Evolutionary conservation across 257 asterid genomes (phyloP).

Genomic region (Primulina huaijiensis): DNA sequence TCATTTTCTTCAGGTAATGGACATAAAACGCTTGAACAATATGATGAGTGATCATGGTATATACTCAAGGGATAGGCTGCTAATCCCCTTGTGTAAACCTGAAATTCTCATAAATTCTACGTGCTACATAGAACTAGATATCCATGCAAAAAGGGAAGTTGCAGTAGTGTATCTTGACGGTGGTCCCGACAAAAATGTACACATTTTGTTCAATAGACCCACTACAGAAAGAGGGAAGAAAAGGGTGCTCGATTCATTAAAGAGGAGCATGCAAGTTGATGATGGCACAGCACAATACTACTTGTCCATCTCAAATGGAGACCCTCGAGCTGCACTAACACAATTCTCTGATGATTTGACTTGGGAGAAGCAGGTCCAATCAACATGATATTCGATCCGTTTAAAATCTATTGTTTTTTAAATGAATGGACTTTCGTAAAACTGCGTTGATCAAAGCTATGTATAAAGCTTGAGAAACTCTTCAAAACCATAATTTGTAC

Average conservation of each 20-base stretch:
- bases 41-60: slow-evolving; percentile 99
- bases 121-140: slow-evolving; percentile 90
- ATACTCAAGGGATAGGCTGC: slow-evolving; percentile 87
- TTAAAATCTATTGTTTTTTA: not conserved
- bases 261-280: slow-evolving; percentile 81
- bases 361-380: slow-evolving; percentile 78
- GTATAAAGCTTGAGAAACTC: too few relatives aligned
- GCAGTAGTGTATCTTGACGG: slow-evolving; percentile 92
- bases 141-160: slow-evolving; percentile 87
- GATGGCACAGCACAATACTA: slow-evolving; percentile 89
- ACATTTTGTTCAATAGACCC: slow-evolving; percentile 35
- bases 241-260: slow-evolving; percentile 70
- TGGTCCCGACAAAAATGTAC: slow-evolving; percentile 48
- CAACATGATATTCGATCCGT: slow-evolving; percentile 33
- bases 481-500: too few relatives aligned
- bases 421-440: too few relatives aligned
- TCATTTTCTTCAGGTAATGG: slow-evolving; percentile 57
- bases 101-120: slow-evolving; percentile 55
- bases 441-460: too few relatives aligned
- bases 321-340: slow-evolving; percentile 85
- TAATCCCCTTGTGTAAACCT: slow-evolving; percentile 75
- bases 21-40: slow-evolving; percentile 83
- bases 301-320: slow-evolving; percentile 71
- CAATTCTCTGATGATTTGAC: slow-evolving; percentile 71
- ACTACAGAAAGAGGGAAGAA: slow-evolving; percentile 57